Percentiles rank a stretch among this genome's conserved stretches.
These are phyloP conservation scores for Macaranga tanarius DNA, from an alignment of 441 rosid genomes.

Conservation along the genomic window DNA sequence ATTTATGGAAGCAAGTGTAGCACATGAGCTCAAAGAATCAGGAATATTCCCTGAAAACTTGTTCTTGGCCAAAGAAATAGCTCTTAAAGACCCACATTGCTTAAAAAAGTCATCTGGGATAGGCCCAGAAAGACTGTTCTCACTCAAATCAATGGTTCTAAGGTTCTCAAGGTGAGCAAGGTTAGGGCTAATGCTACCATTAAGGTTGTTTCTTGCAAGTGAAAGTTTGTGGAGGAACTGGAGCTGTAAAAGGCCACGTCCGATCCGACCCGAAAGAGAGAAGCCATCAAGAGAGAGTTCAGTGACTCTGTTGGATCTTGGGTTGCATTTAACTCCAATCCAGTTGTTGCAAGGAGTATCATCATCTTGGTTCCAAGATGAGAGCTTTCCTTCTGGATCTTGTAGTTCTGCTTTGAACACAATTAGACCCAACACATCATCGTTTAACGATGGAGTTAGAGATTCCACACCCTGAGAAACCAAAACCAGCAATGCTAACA, in stretches of 20 bases:
- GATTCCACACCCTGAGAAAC: slow-evolving; percentile 48
- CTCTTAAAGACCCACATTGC: slow-evolving; percentile 74
- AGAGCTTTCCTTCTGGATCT: slow-evolving; percentile 69
- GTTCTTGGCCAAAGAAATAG: slow-evolving; percentile 67
- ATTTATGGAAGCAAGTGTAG: slow-evolving; percentile 50
- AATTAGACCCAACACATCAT: slow-evolving; percentile 87
- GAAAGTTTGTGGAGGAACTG: slow-evolving; percentile 75
- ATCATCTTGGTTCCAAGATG: slow-evolving; percentile 81
- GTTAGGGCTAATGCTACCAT: slow-evolving; percentile 57
- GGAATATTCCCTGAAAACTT: slow-evolving; percentile 69
- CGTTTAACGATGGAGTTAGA: slow-evolving; percentile 77
- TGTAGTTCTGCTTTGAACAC: slow-evolving; percentile 85
- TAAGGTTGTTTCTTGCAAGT: slow-evolving; percentile 73
- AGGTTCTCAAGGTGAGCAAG: slow-evolving; percentile 60
- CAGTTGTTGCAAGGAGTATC: slow-evolving; percentile 78
- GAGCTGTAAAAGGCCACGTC: slow-evolving; percentile 72
- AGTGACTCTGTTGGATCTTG: slow-evolving; percentile 56
- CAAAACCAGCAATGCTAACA: slow-evolving; percentile 38
- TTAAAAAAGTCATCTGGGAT: slow-evolving; percentile 66
- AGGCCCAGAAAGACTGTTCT: slow-evolving; percentile 62
- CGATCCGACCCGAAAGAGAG: slow-evolving; percentile 81
- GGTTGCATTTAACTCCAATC: slow-evolving; percentile 73
- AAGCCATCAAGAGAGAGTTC: slow-evolving; percentile 66
- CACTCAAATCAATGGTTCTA: slow-evolving; percentile 61
- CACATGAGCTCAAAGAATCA: slow-evolving; percentile 57